These are phyloP conservation scores for Penicillium polonicum DNA, from an alignment of 2,329 filamentous ascomycete genomes.

Conservation along the genomic window DNA sequence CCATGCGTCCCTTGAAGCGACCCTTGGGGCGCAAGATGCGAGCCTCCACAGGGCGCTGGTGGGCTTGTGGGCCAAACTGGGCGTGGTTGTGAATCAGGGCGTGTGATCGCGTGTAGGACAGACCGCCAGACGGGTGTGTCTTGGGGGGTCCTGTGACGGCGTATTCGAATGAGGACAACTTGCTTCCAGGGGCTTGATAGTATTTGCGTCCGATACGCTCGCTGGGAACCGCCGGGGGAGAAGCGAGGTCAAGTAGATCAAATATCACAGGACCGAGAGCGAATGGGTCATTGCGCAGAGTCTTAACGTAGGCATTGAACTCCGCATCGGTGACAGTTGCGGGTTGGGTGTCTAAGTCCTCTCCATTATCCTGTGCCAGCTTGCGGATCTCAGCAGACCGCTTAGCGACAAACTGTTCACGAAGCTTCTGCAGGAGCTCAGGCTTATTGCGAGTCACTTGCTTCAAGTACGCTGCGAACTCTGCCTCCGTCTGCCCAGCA, in stretches of 20 bases:
- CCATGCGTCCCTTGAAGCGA: slow-evolving; percentile 32
- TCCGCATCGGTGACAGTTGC: slow-evolving; percentile 46
- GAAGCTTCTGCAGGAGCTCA: slow-evolving; percentile 39
- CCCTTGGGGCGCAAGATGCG: slow-evolving; percentile 55
- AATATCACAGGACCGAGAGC: slow-evolving; percentile 54
- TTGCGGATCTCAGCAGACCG: slow-evolving; percentile 38
- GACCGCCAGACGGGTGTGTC: slow-evolving; percentile 65
- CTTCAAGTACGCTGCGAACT: slow-evolving; percentile 55
- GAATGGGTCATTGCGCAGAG: slow-evolving; percentile 42
- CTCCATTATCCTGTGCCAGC: slow-evolving; percentile 43
- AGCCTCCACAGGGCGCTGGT: slow-evolving; percentile 54
- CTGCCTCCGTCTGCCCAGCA: slow-evolving; percentile 54
- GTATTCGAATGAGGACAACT: slow-evolving; percentile 44
- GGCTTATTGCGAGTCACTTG: slow-evolving; percentile 45
- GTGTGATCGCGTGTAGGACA: slow-evolving; percentile 59
- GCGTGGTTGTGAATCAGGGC: slow-evolving; percentile 60
- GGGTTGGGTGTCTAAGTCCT: slow-evolving; percentile 32
- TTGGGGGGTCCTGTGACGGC: slow-evolving; percentile 52
- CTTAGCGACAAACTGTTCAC: slow-evolving; percentile 34
- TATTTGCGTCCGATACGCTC: slow-evolving; percentile 35
- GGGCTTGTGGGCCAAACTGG: slow-evolving; percentile 57
- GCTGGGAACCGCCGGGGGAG: slow-evolving; percentile 40
- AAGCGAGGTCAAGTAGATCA: slow-evolving; percentile 58
- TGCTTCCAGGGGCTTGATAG: slow-evolving; percentile 38
- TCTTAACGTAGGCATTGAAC: slow-evolving; percentile 47